Evolutionary conservation across 371 early-diverging fungal species (phyloP).

Genomic region (Mucor lusitanicus): DNA sequence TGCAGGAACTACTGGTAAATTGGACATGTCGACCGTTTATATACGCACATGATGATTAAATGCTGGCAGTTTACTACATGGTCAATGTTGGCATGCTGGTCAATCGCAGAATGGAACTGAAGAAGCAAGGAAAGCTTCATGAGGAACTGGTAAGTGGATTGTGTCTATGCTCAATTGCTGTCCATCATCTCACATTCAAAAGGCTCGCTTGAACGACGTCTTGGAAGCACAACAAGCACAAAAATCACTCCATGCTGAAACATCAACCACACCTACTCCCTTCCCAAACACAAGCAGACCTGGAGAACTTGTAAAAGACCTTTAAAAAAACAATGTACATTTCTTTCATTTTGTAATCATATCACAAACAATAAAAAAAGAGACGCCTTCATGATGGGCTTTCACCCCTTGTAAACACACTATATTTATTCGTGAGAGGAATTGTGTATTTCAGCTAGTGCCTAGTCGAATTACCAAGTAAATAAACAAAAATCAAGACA

Average conservation of each 20-base stretch:
- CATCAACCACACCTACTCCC: slow-evolving; percentile 46
- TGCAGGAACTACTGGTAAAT: slow-evolving; percentile 51
- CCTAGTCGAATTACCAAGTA: slow-evolving; percentile 3
- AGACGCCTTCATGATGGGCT: neutral
- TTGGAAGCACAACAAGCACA: slow-evolving; percentile 14
- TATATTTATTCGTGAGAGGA: neutral
- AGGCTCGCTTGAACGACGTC: slow-evolving; percentile 34
- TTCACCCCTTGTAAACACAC: neutral
- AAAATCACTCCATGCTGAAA: slow-evolving; percentile 41
- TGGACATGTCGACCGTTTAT: no score
- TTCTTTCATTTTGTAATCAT: neutral
- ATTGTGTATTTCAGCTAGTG: slow-evolving; percentile 23
- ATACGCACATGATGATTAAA: neutral
- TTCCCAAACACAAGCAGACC: slow-evolving; percentile 35
- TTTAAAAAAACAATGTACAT: slow-evolving; percentile 9
- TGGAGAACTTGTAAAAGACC: slow-evolving; percentile 22
- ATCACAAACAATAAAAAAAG: neutral
- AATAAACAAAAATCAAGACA: neutral
- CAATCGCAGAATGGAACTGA: slow-evolving; percentile 48
- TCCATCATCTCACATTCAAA: neutral
- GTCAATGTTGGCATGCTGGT: slow-evolving; percentile 80
- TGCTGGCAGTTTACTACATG: slow-evolving; percentile 68
- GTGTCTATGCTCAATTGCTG: neutral
- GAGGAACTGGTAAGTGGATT: slow-evolving; percentile 46
- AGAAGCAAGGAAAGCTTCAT: slow-evolving; percentile 49